phyloP scores from a whole-genome alignment of 768 basidiomycete genomes.

The Boletus subcaerulescens region DNA sequence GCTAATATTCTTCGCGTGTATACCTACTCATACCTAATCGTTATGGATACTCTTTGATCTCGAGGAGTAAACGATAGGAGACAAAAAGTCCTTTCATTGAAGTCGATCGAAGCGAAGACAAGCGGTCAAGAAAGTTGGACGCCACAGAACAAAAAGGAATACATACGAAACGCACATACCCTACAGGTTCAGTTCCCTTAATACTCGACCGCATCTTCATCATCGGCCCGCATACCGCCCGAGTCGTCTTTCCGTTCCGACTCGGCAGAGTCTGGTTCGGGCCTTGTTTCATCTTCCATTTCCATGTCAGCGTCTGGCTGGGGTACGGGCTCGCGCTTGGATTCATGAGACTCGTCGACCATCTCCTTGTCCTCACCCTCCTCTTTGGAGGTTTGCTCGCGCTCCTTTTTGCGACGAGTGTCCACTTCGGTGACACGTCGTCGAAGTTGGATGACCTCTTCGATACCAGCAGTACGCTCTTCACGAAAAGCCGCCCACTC shows the following conservation, averaged over 20 bases:
- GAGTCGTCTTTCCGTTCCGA: conserved; percentile 53
- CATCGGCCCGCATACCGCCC: conserved; percentile 58
- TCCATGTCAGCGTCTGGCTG: conserved; percentile 33
- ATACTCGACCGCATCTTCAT: conserved; percentile 82
- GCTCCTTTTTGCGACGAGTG: conserved; percentile 40
- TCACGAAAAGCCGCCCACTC: conserved; percentile 66
- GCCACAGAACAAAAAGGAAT: conserved; percentile 9
- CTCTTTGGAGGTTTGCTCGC: conserved; percentile 38
- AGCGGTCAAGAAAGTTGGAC: conserved; percentile 18
- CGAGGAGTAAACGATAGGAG: neutral
- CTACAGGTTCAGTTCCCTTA: conserved; percentile 32
- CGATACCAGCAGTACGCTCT: conserved; percentile 56
- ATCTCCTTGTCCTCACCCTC: conserved; percentile 35
- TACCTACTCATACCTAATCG: neutral
- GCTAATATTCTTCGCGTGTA: neutral
- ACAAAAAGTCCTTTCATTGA: conserved; percentile 5
- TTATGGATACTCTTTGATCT: neutral
- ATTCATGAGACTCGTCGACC: conserved; percentile 23
- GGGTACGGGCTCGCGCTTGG: conserved; percentile 17
- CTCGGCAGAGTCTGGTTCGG: conserved; percentile 34
- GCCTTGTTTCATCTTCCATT: conserved; percentile 36
- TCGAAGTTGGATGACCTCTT: conserved; percentile 61
- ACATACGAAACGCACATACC: conserved; percentile 28
- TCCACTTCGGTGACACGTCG: conserved; percentile 68
- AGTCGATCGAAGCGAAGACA: conserved; percentile 9